Evolutionary conservation across 352 stramenopile genomes (phyloP), one percentile per base, ranked within the genome.

Genomic region (Lagenidium sp.): DNA sequence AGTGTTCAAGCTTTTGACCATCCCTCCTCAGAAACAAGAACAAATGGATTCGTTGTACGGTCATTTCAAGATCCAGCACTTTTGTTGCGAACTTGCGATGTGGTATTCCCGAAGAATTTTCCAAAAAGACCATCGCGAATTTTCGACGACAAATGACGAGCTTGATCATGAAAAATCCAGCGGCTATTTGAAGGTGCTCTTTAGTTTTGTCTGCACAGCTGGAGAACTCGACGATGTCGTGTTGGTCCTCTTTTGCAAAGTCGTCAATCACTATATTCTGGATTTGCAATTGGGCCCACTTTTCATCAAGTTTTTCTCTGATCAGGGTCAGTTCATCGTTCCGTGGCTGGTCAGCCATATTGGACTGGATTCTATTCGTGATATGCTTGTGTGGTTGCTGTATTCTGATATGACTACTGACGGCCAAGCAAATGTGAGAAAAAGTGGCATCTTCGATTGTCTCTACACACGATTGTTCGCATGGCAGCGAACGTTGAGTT

Each of bases 231-330:
- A 93, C 35, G 72, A 90, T 22, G 81, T 93, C 6, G 44, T 89
- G 12, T 37, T 93, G 20, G 65, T 93, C 34, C 57, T 93, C 10
- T 93, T 93, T 47, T 93, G 81, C 65, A 90, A 93, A 55, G 78
- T 89, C 16, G 48, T 88, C 38, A 89, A 91, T 44, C 71, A 84
- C 38, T 85, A 80, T n/a, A 78, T 91, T 37, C 50, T 88, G 41
- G 75, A 71, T 19, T 61, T 84, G 41, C 73, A 74, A 23, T 50
- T 93, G 38, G 81, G 81, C 40, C 63, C 55, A 37, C 58, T 85
- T 20, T 63, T 93, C 30, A 68, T 80, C 50, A 40, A 55, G 5
- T 93, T 93, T 25, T 50, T 93, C 10, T 71, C 71, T 12, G 50
- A 67, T 12, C 77, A 93, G 52, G 79, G 75, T 19, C 52, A 68